These are phyloP conservation scores for Cotoneaster glaucophyllus DNA, from an alignment of 306 rosid genomes.

Conservation along the genomic window DNA sequence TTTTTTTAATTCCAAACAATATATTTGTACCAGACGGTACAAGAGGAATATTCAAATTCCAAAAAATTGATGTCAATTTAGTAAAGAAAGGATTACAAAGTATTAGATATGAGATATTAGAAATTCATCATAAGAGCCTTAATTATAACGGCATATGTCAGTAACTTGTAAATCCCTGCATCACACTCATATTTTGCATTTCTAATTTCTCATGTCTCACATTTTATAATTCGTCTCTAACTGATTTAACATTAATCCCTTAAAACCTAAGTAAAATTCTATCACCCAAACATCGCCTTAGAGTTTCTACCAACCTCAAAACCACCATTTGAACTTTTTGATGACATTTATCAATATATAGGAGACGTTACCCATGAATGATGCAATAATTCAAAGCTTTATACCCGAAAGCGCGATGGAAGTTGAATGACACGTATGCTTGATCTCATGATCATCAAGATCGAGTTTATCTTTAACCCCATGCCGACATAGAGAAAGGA, in stretches of 20 bases:
- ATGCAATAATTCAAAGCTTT: conserved; percentile 31
- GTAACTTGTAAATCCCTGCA: background rate
- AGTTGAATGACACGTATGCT: conserved; percentile 27
- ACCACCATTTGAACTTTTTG: conserved; percentile 2
- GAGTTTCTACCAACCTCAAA: conserved; percentile 6
- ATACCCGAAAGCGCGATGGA: conserved; percentile 19
- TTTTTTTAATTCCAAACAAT: too few species aligned
- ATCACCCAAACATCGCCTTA: background rate
- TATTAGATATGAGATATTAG: background rate
- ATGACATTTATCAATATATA: background rate
- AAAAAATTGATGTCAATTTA: background rate
- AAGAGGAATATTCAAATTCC: background rate
- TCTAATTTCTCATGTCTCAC: background rate
- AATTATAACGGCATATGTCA: too few species aligned
- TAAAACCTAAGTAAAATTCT: background rate
- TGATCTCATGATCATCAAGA: conserved; percentile 10
- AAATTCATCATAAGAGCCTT: background rate
- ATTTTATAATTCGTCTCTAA: background rate
- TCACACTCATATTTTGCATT: background rate
- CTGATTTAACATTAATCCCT: too few species aligned
- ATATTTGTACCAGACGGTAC: too few species aligned
- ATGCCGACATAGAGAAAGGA: conserved; percentile 15
- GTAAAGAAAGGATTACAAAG: background rate
- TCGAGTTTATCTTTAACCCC: conserved; percentile 27
- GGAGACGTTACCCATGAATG: conserved; percentile 7